phyloP scores from a whole-genome alignment of 2,329 filamentous ascomycete genomes.

The Epichloe aotearoae region DNA sequence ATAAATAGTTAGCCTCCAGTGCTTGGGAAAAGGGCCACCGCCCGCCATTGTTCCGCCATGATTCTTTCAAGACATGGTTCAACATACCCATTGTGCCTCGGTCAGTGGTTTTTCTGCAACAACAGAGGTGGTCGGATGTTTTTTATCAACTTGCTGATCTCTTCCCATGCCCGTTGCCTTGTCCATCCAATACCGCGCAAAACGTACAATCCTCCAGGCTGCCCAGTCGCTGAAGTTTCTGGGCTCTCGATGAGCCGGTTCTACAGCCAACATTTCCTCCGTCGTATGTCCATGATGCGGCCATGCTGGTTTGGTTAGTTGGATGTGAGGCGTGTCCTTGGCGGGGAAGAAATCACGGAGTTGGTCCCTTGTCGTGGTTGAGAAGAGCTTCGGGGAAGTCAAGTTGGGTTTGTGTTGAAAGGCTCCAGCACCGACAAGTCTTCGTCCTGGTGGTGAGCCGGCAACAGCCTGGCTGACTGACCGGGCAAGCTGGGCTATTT shows the following conservation, averaged over 20 bases:
- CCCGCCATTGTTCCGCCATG: background rate
- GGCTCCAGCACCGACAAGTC: conserved; percentile 8
- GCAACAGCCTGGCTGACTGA: conserved; percentile 3
- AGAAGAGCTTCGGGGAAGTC: conserved; percentile 28
- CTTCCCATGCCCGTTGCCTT: conserved; percentile 60
- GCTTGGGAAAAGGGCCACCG: background rate
- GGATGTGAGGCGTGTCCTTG: conserved; percentile 47
- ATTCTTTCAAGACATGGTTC: background rate
- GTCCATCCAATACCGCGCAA: conserved; percentile 72
- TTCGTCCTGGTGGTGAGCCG: conserved; percentile 5
- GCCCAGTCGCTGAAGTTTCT: conserved; percentile 62
- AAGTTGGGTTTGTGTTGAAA: conserved; percentile 1
- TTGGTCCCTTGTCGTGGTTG: conserved; percentile 30
- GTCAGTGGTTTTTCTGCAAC: conserved; percentile 50
- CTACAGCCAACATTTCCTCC: conserved; percentile 62
- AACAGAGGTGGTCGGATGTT: conserved; percentile 41
- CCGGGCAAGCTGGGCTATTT: conserved; percentile 13
- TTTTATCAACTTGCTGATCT: conserved; percentile 53
- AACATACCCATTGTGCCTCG: conserved; percentile 65
- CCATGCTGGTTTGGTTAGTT: conserved; percentile 53
- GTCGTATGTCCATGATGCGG: conserved; percentile 61
- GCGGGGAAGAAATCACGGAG: conserved; percentile 50
- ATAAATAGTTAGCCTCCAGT: background rate
- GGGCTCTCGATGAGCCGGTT: conserved; percentile 63
- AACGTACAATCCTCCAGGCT: conserved; percentile 63